These are phyloP conservation scores for Pilaira anomala DNA, from an alignment of 192 early-diverging fungal species.

Conservation along the genomic window DNA sequence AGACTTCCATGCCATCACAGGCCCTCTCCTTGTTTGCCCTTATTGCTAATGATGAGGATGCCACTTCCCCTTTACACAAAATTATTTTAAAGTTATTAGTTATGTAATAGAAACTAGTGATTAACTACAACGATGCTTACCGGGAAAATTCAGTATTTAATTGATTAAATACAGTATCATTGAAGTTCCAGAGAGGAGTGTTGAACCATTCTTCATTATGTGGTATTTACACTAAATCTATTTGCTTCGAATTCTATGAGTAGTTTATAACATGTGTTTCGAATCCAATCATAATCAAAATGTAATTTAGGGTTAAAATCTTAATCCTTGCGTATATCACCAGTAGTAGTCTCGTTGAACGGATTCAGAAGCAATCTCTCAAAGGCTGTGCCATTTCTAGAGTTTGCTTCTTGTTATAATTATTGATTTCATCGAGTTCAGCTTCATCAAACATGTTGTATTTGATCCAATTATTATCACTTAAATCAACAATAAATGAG, in stretches of 20 bases:
- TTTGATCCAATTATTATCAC: background rate
- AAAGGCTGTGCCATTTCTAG: background rate
- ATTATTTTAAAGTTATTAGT: constrained; percentile 1
- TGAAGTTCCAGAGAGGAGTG: no score
- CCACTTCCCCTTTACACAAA: background rate
- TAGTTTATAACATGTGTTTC: no score
- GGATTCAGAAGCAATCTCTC: background rate
- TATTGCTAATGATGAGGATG: background rate
- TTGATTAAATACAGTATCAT: background rate
- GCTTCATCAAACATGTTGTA: background rate
- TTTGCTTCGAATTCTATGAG: no score
- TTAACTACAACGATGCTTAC: background rate
- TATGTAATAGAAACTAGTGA: background rate
- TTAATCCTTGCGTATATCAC: background rate
- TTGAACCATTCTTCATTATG: background rate
- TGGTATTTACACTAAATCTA: background rate
- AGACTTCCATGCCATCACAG: background rate
- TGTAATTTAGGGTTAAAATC: background rate
- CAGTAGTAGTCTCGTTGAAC: no score
- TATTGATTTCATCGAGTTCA: background rate
- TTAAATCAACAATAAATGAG: background rate
- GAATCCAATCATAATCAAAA: background rate
- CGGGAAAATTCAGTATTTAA: background rate
- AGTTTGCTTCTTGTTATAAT: background rate
- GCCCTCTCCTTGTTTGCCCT: background rate